Evolutionary conservation across 768 basidiomycete genomes (phyloP), one percentile per base, ranked within the genome.

Genomic region (Lepiota subincarnata): DNA sequence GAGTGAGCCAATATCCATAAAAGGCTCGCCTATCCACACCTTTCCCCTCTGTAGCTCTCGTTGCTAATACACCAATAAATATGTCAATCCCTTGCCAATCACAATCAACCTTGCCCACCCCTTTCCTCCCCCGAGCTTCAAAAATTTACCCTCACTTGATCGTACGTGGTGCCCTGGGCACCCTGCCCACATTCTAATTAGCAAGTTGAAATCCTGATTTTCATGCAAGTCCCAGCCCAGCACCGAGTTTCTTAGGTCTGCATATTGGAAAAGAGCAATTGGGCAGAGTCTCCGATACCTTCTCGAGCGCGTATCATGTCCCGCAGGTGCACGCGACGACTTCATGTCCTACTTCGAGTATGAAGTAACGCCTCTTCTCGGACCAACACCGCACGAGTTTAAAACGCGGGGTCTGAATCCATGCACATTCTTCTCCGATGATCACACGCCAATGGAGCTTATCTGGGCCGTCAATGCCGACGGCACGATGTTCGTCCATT

Each of bases 391-490:
- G 3, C 34, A 45, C 6, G 53, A 55, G 18, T 55, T 55, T 40
- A 18, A 8, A 7, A 31, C 18, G 6, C 38, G 18, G n/a, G 53
- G 50, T 10, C 6, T 53, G 26, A 28, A 41, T 14, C 59, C 59
- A 1, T 52, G 44, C 16, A 57, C 59, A n/a, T 60, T 51, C 46
- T 48, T 60, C 34, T 55, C 56, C 5, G 59, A 60, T 38, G 59
- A 60, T 41, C 59, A 60, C 43, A 57, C 59, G 1, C 56, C 59
- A 2, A 44, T 60, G 38, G 59, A 60, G 26, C 50, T 57, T 22
- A 57, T 57, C 42, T 60, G 56, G 53, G 59, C 55, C 6, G 51
- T 60, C 26, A 53, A 57, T 3, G 57, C 50, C 7, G 55, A 60
- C 34, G 57, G 50, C 10, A 53, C 43, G 39, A 55, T 57, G 24